A percentile compares a stretch with the other conserved stretches of the same genome.
Conservation (phyloP, 768 basidiomycete species). For the Russula vinacea region DNA sequence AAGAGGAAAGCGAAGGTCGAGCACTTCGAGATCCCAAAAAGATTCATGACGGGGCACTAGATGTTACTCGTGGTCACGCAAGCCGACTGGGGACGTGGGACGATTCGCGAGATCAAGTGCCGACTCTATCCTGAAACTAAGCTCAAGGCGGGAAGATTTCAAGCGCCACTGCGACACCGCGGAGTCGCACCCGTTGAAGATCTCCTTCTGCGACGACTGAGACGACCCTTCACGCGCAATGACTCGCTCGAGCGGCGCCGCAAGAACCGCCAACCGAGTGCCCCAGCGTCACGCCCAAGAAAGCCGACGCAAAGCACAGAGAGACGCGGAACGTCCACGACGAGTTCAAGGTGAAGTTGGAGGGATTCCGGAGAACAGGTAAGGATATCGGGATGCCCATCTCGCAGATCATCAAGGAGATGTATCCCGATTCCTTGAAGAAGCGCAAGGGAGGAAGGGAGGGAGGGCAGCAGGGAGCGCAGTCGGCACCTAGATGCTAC, state of each 20-base stretch:
- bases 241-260: neutral
- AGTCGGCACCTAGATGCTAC: no score
- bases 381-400: neutral
- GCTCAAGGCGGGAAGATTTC: neutral
- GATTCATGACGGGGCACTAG: no score
- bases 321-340: neutral
- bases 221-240: neutral
- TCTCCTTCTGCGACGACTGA: neutral
- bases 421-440: neutral
- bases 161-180: neutral
- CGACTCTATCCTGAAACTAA: neutral
- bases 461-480: neutral
- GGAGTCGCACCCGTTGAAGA: neutral
- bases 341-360: neutral
- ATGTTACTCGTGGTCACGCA: neutral
- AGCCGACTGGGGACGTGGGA: neutral
- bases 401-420: neutral
- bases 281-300: neutral
- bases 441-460: neutral
- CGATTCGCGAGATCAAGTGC: conserved; percentile 1
- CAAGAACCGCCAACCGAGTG: neutral
- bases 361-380: neutral
- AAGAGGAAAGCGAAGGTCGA: no score
- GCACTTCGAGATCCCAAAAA: no score
- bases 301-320: neutral